Evolutionary conservation across 352 stramenopile species (phyloP), one percentile per base, ranked within the genome.

Genomic region (Phytophthora pluvialis): DNA sequence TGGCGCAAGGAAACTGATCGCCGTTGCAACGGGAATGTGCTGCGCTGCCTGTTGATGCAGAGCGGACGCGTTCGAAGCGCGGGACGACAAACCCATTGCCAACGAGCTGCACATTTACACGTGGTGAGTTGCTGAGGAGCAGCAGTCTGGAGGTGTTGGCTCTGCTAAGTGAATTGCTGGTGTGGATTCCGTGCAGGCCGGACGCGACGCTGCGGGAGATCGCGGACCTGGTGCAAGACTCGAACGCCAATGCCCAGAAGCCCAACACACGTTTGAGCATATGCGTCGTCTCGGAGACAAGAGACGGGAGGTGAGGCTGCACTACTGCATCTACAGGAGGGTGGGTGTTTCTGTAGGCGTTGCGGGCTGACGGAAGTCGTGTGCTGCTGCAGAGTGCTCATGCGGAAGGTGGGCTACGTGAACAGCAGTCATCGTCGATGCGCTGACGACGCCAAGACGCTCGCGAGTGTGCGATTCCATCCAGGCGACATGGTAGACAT

Each of bases 21-120:
- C 18, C 26, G n/a, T 39, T 56, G 38, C 33, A 47, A 48, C 60
- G 32, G 26, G 11, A 38, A 38, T 51, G 48, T 60, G 16, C 15
- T 15, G 31, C 58, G 13, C 11, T 51, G 21, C 25, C 11, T 40
- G 36, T 57, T 57, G 26, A 44, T 57, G n/a, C 44, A 92, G 83
- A 62, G 57, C 71, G 33, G 83, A 90, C 59, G 78, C 67, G 18
- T 93, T 82, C 42, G 81, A 89, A 40, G 57, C 60, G n/a, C 48
- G 89, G 61, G 66, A 85, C 12, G 68, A 86, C 12, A 76, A 72
- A 3, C 72, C 83, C 18, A 74, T 89, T 26, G 46, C 65, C 12
- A 87, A 88, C 32, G 83, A 93, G 46, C 66, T 89, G 28, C 81
- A 93, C 47, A 81, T 90, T 49, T 90, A 93, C 72, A 90, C 80